A percentile compares a stretch with the other conserved stretches of the same genome.
Conservation (phyloP, 441 rosid species). For the Adansonia madagascariensis region DNA sequence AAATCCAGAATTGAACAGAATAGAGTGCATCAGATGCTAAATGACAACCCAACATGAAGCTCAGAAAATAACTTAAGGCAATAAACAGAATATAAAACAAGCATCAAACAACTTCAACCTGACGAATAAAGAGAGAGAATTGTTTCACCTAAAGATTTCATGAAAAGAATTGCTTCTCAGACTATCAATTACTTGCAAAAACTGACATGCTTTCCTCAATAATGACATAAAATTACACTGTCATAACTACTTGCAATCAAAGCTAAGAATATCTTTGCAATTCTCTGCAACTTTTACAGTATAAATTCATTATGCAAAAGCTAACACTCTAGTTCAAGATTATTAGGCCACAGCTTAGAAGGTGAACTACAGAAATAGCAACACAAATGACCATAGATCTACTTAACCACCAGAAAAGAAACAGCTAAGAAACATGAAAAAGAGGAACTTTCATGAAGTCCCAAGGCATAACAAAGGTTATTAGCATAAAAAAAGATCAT, state of each 20-base stretch:
- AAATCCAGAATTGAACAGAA: background rate
- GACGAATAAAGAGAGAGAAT: background rate
- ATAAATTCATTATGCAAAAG: background rate
- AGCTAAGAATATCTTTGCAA: background rate
- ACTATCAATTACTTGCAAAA: background rate
- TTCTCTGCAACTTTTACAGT: constrained; percentile 1
- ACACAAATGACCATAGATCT: constrained; percentile 14
- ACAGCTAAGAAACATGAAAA: constrained; percentile 11
- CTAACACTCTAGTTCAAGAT: background rate
- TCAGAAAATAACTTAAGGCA: background rate
- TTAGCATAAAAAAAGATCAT: background rate
- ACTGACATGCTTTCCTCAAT: constrained; percentile 7
- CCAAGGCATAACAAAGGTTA: background rate
- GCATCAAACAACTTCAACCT: background rate
- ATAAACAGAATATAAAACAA: background rate
- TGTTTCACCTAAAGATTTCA: constrained; percentile 8
- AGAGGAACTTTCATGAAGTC: background rate
- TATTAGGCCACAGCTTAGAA: constrained; percentile 1
- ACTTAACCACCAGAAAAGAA: background rate
- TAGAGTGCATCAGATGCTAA: constrained; percentile 3
- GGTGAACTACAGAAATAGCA: background rate
- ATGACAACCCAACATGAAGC: background rate
- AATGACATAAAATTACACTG: background rate
- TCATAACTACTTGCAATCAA: background rate
- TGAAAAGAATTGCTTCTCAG: background rate